Evolutionary conservation across 2,329 filamentous ascomycete species (phyloP).

Genomic region (Dryadomyces quercus-mongolicae): DNA sequence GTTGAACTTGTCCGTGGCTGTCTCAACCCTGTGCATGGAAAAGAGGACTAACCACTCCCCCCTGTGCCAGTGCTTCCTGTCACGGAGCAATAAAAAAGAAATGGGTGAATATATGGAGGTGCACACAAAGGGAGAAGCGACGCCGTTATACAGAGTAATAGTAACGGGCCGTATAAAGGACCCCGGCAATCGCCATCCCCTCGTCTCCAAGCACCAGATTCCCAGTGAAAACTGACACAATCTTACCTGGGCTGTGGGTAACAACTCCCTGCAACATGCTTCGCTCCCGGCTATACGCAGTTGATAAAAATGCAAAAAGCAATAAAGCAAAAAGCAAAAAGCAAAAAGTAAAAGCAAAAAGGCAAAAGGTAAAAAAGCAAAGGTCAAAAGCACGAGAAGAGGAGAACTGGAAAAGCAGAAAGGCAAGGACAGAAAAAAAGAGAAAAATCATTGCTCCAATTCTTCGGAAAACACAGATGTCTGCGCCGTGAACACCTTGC

Average conservation of each 20-base stretch:
- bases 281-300: slow-evolving; percentile 10
- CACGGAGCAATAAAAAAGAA: slow-evolving; percentile 14
- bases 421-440: slow-evolving; percentile 6
- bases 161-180: no score
- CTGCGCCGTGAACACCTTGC: slow-evolving; percentile 32
- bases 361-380: background rate
- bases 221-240: background rate
- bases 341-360: background rate
- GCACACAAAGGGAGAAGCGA: background rate
- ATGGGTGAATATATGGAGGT: background rate
- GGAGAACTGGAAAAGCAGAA: background rate
- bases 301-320: background rate
- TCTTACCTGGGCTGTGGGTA: background rate
- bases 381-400: slow-evolving; percentile 5
- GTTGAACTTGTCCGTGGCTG: background rate
- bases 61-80: background rate
- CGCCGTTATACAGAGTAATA: background rate
- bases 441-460: background rate
- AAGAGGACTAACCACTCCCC: background rate
- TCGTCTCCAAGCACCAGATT: background rate
- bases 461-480: background rate
- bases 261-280: slow-evolving; percentile 6
- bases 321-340: background rate
- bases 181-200: no score
- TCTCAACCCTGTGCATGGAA: background rate